phyloP scores from a whole-genome alignment of 805 yeast species.

The Ogataea methanolica region DNA sequence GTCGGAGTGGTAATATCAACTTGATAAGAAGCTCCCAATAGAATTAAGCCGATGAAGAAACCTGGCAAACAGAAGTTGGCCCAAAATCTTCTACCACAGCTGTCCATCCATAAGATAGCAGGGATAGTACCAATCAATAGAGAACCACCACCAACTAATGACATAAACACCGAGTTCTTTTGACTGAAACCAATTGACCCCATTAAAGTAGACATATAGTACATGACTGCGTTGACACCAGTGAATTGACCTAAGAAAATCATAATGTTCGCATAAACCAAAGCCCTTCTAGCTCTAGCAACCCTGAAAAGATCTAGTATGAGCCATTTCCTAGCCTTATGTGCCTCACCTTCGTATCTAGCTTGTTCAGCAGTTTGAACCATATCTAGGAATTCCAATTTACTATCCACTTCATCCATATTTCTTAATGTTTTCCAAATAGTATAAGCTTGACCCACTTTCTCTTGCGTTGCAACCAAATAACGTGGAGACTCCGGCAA shows the following conservation, averaged over 20 bases:
- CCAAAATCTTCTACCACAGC: slow-evolving; percentile 57
- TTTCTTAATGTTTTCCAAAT: slow-evolving; percentile 57
- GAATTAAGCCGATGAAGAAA: slow-evolving; percentile 54
- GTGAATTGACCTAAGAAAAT: slow-evolving; percentile 59
- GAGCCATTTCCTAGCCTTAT: slow-evolving; percentile 31
- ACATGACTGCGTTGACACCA: slow-evolving; percentile 64
- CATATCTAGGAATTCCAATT: slow-evolving; percentile 55
- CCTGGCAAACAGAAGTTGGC: slow-evolving; percentile 50
- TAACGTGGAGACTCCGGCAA: slow-evolving; percentile 62
- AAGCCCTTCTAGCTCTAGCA: slow-evolving; percentile 59
- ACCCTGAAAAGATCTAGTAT: slow-evolving; percentile 49
- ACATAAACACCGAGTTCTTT: slow-evolving; percentile 56
- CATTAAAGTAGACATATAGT: slow-evolving; percentile 59
- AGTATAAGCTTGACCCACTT: slow-evolving; percentile 47
- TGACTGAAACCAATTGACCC: slow-evolving; percentile 47
- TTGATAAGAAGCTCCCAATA: slow-evolving; percentile 56
- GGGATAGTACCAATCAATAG: slow-evolving; percentile 61
- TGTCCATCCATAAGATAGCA: slow-evolving; percentile 55
- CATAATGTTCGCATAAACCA: slow-evolving; percentile 54
- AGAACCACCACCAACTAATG: slow-evolving; percentile 66
- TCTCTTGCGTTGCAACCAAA: slow-evolving; percentile 43
- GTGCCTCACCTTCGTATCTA: slow-evolving; percentile 27
- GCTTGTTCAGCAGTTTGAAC: slow-evolving; percentile 45
- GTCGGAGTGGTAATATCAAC: slow-evolving; percentile 38
- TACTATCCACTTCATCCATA: slow-evolving; percentile 35